Evolutionary conservation across 352 stramenopile species (phyloP), one percentile per base, ranked within the genome.

Genomic region (Globisporangium radiosum): DNA sequence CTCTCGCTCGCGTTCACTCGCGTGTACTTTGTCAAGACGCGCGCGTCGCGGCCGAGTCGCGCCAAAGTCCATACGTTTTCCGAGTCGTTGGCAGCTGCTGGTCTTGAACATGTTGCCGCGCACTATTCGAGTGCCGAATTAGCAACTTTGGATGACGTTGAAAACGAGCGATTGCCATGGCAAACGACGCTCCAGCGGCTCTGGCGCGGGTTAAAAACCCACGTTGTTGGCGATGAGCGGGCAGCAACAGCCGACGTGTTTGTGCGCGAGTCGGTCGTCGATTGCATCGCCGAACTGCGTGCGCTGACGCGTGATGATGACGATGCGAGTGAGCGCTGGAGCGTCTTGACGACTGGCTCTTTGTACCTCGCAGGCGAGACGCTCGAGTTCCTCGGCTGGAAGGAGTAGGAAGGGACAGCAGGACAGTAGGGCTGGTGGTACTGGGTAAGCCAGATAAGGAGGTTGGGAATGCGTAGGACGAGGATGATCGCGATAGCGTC

Each of bases 1-100:
- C 54, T 93, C 25, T 63, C 63, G 14, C 64, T 84, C 48, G 52
- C 61, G n/a, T 93, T 91, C 55, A 79, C 89, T 57, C 78, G 69
- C 60, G 76, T 90, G 3, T 89, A 90, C 72, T 91, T 93, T 63
- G 87, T 77, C 39, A 74, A 79, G 1, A 91, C 81, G 38, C 71
- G 70, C 37, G 78, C 80, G 58, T 77, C 69, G 4, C 81, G 83
- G 11, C 79, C 83, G 7, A 89, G 77, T 50, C 60, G 83, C 47
- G 81, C 75, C 19, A 88, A 87, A 65, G 71, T 88, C 43, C 71
- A 76, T 57, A 83, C 76, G 14, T 87, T 90, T 56, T 89, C 77
- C 10, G 76, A 87, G 58, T 76, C 76, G 38, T 69, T 88, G 5
- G 19, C 63, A n/a, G 68, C 67, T 9, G 74, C 76, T 5, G 66